Evolutionary conservation across 2,329 filamentous ascomycete species (phyloP), one percentile per base, ranked within the genome.

Genomic region (Nemania bipapillata): DNA sequence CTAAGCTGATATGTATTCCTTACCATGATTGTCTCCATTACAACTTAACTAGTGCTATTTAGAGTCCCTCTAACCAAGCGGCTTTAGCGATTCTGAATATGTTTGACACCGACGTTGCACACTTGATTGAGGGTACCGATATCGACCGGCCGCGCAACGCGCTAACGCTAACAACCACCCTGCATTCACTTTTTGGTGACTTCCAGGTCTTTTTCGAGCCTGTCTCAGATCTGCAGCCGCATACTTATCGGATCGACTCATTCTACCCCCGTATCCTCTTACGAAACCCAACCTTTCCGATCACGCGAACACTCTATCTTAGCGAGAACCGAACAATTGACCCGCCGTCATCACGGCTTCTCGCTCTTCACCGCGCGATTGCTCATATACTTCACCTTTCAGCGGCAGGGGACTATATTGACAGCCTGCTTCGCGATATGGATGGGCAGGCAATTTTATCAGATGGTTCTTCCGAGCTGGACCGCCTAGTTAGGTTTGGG

Each of bases 21-120:
- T 45, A 42, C 65, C 40, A 47, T 62, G 37, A 54, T 24, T 55
- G 55, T 54, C 61, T 70, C 59, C 71, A 26, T 4, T 30, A 56
- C 24, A 12, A 17, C 15, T 3, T 12, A 40, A n/a, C n/a, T n/a
- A n/a, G n/a, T n/a, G n/a, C n/a, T n/a, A n/a, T n/a, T n/a, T n/a
- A 66, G 63, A 65, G 63, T 49, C 45, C 55, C 72, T 75, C 75
- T n/a, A 79, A 79, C 68, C 65, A 78, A 74, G 74, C 76, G 0
- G 78, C 79, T 7, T 72, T 83, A 9, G 71, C 74, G 20, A 78
- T 83, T 45, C 77, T 83, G 1, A 80, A 82, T 30, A 83, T 83
- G 80, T 82, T 84, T 65, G 80, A 83, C 65, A 71, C 57, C 35
- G 78, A 76, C 28, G 73, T 79, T 40, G 73, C 74, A 9, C 72